Conservation (phyloP, 2,329 filamentous ascomycete genomes). For the Zymoseptoria crescenta region DNA sequence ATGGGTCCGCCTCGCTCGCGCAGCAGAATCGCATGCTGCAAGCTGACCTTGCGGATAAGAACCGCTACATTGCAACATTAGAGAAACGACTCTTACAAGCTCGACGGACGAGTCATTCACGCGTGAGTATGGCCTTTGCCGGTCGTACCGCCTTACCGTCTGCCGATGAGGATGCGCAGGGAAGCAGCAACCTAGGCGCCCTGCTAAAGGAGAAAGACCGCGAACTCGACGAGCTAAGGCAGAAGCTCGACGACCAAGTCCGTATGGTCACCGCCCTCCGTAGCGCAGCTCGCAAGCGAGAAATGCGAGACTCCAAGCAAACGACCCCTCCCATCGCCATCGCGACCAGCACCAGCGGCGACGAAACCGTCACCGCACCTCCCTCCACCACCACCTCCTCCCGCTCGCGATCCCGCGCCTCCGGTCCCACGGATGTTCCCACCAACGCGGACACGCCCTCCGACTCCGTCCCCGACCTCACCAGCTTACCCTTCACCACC, state of each 20-base stretch:
- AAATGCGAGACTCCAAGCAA: conserved; percentile 42
- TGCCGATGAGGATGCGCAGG: conserved; percentile 49
- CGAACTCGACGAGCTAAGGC: conserved; percentile 85
- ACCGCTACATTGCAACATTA: conserved; percentile 86
- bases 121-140: conserved; percentile 67
- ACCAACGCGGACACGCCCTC: neutral
- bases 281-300: conserved; percentile 75
- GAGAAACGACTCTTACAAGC: conserved; percentile 90
- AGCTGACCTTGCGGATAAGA: conserved; percentile 93
- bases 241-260: conserved; percentile 88
- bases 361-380: conserved; percentile 5
- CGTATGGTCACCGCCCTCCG: conserved; percentile 83
- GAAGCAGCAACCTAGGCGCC: conserved; percentile 60
- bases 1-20: conserved; percentile 71
- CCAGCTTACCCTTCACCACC: conserved; percentile 9
- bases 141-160: conserved; percentile 27
- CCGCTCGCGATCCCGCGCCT: neutral
- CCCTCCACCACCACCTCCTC: conserved; percentile 7
- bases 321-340: neutral
- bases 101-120: conserved; percentile 78
- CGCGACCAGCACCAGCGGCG: conserved; percentile 12
- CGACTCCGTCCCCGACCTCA: conserved; percentile 16
- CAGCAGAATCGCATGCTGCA: conserved; percentile 90
- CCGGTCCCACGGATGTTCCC: neutral
- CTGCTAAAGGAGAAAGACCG: conserved; percentile 80